Conservation (phyloP, 345 rosid genomes). For the Erucastrum elatum region DNA sequence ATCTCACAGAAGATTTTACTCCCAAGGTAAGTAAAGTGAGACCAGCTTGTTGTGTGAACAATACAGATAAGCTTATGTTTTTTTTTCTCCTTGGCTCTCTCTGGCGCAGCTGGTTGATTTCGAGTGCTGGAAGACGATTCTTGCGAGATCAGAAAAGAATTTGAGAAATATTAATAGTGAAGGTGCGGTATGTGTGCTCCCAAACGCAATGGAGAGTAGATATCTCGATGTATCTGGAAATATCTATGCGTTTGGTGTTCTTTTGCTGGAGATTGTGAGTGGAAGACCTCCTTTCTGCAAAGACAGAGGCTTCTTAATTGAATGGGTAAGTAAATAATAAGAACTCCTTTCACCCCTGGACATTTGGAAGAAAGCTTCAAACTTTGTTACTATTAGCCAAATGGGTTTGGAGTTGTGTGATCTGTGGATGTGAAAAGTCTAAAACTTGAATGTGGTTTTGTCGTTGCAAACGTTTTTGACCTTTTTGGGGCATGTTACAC, state of each 20-base stretch:
- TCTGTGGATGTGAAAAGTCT: neutral
- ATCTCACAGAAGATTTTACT: constrained; percentile 92
- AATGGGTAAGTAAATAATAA: constrained; percentile 61
- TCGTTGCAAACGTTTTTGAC: too few relatives aligned
- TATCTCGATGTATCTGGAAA: constrained; percentile 83
- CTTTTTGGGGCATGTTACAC: neutral
- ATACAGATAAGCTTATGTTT: constrained; percentile 4
- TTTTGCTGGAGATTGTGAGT: constrained; percentile 81
- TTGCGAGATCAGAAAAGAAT: constrained; percentile 85
- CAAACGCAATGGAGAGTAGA: constrained; percentile 70
- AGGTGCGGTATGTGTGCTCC: constrained; percentile 79
- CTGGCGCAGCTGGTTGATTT: constrained; percentile 85
- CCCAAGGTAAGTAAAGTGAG: constrained; percentile 63
- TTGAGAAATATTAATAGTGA: constrained; percentile 68
- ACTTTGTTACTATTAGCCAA: constrained; percentile 6
- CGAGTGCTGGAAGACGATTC: constrained; percentile 94
- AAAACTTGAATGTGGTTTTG: neutral
- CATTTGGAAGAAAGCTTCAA: neutral
- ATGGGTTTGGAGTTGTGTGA: neutral
- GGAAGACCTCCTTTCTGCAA: constrained; percentile 89
- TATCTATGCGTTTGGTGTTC: constrained; percentile 82
- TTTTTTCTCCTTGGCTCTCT: neutral
- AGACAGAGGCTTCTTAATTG: constrained; percentile 83
- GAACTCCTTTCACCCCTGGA: too few relatives aligned
- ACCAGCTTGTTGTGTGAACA: constrained; percentile 4